Base-by-base conservation (phyloP, 164 flowering plant genomes). In the Annona squamosa region DNA sequence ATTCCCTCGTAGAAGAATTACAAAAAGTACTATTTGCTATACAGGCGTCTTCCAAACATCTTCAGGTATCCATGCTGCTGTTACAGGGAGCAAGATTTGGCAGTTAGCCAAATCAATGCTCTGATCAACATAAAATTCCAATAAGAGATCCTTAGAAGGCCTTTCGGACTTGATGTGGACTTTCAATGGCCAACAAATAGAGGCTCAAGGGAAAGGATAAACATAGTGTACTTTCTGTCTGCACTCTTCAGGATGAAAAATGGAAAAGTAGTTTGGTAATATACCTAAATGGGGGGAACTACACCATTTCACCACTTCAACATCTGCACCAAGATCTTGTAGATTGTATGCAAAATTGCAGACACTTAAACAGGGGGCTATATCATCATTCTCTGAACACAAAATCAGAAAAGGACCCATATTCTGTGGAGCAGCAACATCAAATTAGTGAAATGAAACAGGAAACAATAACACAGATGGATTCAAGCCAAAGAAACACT, bases 311-410 rank as follows among this genome's bases (percentile, higher is more conserved):
- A 91, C 85, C 44, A 95, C 80, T 76, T 89, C 90, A 45, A 95
- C 94, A 78, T 90, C 88, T 47, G 79, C 94, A 4, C 97, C 97
- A 48, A 88, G 89, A 42, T 89, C 91, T 82, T 81, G 88, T 43
- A 95, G 75, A 19, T 89, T 86, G 61, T 79, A 85, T 71, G 91
- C 89, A 81, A 95, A 95, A 80, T 90, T 93, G 83, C 82, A 79
- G 10, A 90, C 83, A 57, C 76, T 74, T 82, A 87, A 84, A 77
- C 77, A 89, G 2, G 98, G 88, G 79, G 95, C 97, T 80, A 91
- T 89, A 72, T 95, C 96, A 79, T 95, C 98, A 65, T 81, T 83
- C 71, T 93, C 96, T 42, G 97, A 93, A 82, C 91, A 90, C n/a
- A 95, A 79, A 68, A 95, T 79, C 18, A 95, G 93, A 87, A 87